Evolutionary conservation across 2,329 filamentous ascomycete species (phyloP), one percentile per base, ranked within the genome.

Genomic region (Ambrosiella cleistominuta): DNA sequence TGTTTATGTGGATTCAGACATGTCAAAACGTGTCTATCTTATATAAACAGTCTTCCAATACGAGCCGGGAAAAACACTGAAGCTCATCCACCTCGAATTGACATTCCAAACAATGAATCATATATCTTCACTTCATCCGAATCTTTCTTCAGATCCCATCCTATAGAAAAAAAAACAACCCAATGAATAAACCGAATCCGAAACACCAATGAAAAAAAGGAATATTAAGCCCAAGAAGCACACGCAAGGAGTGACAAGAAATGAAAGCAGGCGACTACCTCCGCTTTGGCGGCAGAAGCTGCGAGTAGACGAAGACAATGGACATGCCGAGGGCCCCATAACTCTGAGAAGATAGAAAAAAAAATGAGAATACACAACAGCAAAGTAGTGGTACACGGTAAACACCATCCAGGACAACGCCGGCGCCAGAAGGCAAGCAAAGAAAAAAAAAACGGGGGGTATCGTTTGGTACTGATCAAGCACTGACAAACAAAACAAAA

Each of bases 401-500:
- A 58, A 58, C 54, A 52, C 40, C 27, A 27, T 45, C 39, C 39
- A 39, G 50, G 44, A 60, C 56, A 52, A 56, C 54, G 53, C 42
- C 56, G 45, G 51, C 27, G 54, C 54, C 39, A 60, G 56, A 61
- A 27, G 51, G 53, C 45, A 47, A 47, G 54, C 47, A 53, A 53
- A 47, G 15, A 55, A 58, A 62, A 59, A 54, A 54, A 17, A 51
- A 62, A 62, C 56, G 59, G 54, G 59, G 56, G 59, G 56, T 61
- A 61, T 61, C 59, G 59, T 61, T 58, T 56, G 59, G 59, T 61
- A 61, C 60, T 61, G 60, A 57, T 61, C 53, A 59, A 57, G 58
- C 40, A 57, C 54, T 56, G 45, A 42, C 57, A 61, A 57, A 59
- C 50, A 61, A 40, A 57, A 52, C 53, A 59, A 60, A 57, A 57